Evolutionary conservation across 2,329 filamentous ascomycete genomes (phyloP), one percentile per base, ranked within the genome.

Genomic region (Cadophora luteo-olivacea): DNA sequence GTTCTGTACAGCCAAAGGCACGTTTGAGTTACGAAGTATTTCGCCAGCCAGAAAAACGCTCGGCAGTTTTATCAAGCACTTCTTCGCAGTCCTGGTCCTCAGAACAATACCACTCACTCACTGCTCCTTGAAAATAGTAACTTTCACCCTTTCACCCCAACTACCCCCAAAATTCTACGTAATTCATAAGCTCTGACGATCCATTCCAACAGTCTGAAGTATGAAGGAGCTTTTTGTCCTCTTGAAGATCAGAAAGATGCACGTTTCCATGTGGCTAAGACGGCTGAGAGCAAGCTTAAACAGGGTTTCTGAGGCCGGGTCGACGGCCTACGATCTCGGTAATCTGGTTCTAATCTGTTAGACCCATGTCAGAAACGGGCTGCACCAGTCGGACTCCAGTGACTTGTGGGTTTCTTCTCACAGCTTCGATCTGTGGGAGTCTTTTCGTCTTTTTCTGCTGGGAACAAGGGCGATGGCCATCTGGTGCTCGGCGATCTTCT

Each of bases 391-490:
- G n/a, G 55, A 16, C n/a, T 22, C 22, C 6, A 14, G 3, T n/a
- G 33, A n/a, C 32, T 6, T n/a, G 54, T 57, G 51, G 24, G 12
- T 38, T 38, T 38, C 9, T 14, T 57, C 32, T 36, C 29, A 25
- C 16, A 29, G 38, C 55, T 24, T 22, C 55, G 55, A 58, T 58
- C 55, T 22, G 55, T 32, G 55, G 33, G 29, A 33, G 54, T 6
- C 14, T 14, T 45, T 57, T 19, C 16, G 19, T n/a, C 29, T 19
- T 14, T 45, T 57, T 19, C 14, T 33, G 33, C 29, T 36, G 29
- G 29, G 54, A 25, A 36, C 54, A 36, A 58, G 55, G 55, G 55
- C 33, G 14, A 38, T n/a, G 33, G 55, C 55, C 32, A 58, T 58
- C 55, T 58, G 32, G 8, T 38, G 32, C 32, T 58, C 32, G 45